Percentiles rank a stretch among this genome's conserved stretches.
Evolutionary conservation across 2,329 filamentous ascomycete species (phyloP).

Genomic region (Cladosporium sp.): DNA sequence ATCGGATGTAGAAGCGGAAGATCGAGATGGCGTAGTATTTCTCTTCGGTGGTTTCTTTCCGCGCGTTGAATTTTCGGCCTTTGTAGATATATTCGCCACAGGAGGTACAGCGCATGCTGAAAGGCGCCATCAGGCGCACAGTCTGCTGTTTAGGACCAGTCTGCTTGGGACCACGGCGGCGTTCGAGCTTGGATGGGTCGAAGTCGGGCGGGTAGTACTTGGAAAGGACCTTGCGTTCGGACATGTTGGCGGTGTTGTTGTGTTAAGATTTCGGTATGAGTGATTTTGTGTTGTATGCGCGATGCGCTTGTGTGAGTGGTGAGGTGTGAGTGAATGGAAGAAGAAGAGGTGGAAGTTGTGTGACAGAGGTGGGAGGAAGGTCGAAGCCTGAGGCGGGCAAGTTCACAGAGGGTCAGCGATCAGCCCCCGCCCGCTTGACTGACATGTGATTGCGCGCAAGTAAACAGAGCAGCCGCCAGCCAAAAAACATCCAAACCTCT

Average conservation of each 20-base stretch:
- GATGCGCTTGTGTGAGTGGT: background rate
- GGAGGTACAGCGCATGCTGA: conserved; percentile 69
- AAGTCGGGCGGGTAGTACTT: conserved; percentile 75
- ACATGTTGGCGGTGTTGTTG: conserved; percentile 56
- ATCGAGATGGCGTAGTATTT: conserved; percentile 86
- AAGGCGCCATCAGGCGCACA: conserved; percentile 87
- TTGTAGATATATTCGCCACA: conserved; percentile 85
- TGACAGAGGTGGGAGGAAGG: background rate
- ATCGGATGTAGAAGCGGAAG: conserved; percentile 78
- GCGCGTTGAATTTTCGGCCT: conserved; percentile 90
- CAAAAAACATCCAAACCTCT: too few relatives aligned
- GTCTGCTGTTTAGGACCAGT: conserved; percentile 77
- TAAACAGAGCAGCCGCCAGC: conserved; percentile 6
- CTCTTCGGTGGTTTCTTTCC: conserved; percentile 88
- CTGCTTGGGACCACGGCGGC: conserved; percentile 63
- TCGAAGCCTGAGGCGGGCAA: background rate
- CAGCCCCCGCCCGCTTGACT: background rate
- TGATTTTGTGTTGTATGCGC: too few relatives aligned
- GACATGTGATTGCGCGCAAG: conserved; percentile 11
- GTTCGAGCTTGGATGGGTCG: conserved; percentile 74
- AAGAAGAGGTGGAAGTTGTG: too few relatives aligned
- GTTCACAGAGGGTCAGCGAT: conserved; percentile 2
- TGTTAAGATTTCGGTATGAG: background rate
- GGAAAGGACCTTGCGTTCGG: conserved; percentile 75
- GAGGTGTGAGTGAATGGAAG: background rate